A percentile compares a stretch with the other conserved stretches of the same genome.
phyloP scores from a whole-genome alignment of 345 rosid genomes.

The Psidium guajava region DNA sequence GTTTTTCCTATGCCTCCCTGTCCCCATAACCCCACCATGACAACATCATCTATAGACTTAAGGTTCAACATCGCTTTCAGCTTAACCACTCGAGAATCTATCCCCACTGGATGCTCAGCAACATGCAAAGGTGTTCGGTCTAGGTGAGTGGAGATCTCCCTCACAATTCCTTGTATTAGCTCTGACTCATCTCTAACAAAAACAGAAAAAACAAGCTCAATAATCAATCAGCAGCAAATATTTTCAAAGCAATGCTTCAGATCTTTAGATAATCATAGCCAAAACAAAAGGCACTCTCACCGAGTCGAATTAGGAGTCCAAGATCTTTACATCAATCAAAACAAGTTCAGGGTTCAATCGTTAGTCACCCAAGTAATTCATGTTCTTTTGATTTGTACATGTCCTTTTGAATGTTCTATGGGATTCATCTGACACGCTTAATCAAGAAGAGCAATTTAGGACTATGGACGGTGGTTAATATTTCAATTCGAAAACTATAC shows the following conservation, averaged over 20 bases:
- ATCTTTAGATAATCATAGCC: background rate
- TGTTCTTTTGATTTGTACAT: too few relatives aligned
- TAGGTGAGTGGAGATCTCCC: accelerated
- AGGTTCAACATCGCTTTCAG: background rate
- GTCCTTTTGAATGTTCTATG: too few relatives aligned
- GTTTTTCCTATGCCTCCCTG: background rate
- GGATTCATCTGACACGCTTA: too few relatives aligned
- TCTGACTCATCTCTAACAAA: background rate
- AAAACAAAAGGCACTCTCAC: background rate
- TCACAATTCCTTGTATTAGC: background rate
- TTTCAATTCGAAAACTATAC: too few relatives aligned
- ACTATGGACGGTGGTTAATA: too few relatives aligned
- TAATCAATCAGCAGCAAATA: background rate
- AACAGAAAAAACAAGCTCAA: background rate
- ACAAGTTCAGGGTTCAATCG: too few relatives aligned
- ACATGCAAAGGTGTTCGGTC: background rate
- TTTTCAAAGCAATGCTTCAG: background rate
- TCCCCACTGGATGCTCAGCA: background rate
- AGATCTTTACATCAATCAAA: background rate
- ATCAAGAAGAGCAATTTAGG: too few relatives aligned
- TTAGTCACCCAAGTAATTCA: too few relatives aligned
- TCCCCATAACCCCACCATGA: background rate
- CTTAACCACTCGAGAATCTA: background rate
- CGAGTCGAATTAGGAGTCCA: background rate
- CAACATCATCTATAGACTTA: background rate